Percentiles rank a stretch among this genome's conserved stretches.
Conservation (phyloP, 345 rosid genomes). For the Euphorbia lathyris region DNA sequence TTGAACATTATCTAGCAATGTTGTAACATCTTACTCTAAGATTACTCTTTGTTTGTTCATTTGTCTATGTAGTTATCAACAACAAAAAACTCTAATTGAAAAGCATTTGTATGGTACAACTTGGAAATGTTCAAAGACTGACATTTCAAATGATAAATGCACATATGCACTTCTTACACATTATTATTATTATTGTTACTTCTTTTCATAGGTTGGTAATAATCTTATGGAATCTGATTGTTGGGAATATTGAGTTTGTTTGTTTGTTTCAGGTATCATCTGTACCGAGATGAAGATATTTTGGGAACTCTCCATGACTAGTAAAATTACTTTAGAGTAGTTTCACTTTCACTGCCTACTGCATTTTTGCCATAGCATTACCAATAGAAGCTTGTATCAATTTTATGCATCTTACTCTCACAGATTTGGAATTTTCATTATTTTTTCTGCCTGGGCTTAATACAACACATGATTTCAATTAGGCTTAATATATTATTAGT, state of each 20-base stretch:
- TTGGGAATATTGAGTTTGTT: too few relatives aligned
- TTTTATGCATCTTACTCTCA: not conserved
- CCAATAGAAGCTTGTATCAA: not conserved
- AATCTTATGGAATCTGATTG: too few relatives aligned
- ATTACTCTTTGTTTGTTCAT: not conserved
- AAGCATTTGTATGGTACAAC: too few relatives aligned
- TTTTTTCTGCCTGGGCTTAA: not conserved
- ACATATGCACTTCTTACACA: too few relatives aligned
- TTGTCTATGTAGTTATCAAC: not conserved
- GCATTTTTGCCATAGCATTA: too few relatives aligned
- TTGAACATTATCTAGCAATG: not conserved
- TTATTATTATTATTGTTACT: too few relatives aligned
- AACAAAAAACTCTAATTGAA: not conserved
- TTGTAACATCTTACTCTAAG: not conserved
- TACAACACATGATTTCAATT: too few relatives aligned
- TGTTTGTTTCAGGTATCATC: constrained; percentile 21
- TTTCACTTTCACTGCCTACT: too few relatives aligned
- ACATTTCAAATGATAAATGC: too few relatives aligned
- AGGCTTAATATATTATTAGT: not conserved
- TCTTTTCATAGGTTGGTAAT: too few relatives aligned
- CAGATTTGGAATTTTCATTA: not conserved
- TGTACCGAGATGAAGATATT: constrained; percentile 28
- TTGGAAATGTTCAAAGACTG: too few relatives aligned
- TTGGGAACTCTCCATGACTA: constrained; percentile 30
- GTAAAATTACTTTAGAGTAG: too few relatives aligned